Evolutionary conservation across 2,329 filamentous ascomycete species (phyloP), one percentile per base, ranked within the genome.

Genomic region (Neonectria coccinea): DNA sequence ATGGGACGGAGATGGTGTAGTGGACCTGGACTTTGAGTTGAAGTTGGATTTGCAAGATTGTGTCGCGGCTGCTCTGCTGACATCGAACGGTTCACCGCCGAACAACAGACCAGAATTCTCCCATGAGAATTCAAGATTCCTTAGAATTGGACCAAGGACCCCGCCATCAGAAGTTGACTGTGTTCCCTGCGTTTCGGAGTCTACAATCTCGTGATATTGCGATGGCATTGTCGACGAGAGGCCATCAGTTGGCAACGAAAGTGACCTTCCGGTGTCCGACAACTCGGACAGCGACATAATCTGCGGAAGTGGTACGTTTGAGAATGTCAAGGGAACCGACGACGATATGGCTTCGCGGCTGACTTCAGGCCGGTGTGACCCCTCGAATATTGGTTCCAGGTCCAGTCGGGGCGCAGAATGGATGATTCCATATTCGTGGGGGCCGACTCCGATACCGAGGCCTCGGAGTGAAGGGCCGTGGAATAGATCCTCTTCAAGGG

Each of bases 301-400:
- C 5, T 27, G 18, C 0, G n/a, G 1, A 1, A 0, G 14, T 0
- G 1, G 9, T 39, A 12, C 0, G 11, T 18, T 20, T 1, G 4
- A 1, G 1, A 11, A 0, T 10, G 12, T 1, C 0, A 1, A 16
- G 2, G 31, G 29, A 4, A 54, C 0, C 0, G 2, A 18, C 2
- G 33, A 6, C 39, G 4, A 7, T 41, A n/a, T 41, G 16, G 6
- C n/a, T n/a, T 18, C 39, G 18, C 8, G 39, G n/a, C 7, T 18
- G 9, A 20, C 39, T 10, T 20, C n/a, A 10, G 39, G 39, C 39
- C 2, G 39, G 3, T n/a, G 7, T 11, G 5, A 5, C 4, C n/a
- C 39, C 39, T 42, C 39, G 39, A 42, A 10, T 5, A n/a, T 11
- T 10, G 10, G 5, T 7, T 29, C 52, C 5, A 5, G 36, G 7